Conservation (phyloP, 331 rosid genomes). For the Arachis monticola region DNA sequence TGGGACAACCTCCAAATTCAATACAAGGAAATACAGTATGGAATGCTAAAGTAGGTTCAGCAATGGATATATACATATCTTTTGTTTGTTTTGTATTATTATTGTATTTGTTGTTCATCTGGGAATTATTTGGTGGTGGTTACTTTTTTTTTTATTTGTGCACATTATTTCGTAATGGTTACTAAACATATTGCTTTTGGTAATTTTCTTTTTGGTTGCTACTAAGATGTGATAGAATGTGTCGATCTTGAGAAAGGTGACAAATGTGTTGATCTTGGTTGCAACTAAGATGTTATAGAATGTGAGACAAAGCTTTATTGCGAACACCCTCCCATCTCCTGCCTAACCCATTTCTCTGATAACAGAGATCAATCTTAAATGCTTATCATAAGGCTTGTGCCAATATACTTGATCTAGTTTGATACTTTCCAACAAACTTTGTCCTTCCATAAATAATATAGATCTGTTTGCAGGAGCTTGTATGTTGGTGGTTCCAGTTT, state of each 20-base stretch:
- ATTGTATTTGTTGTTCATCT: slow-evolving; percentile 21
- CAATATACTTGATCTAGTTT: neutral
- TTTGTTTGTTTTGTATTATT: neutral
- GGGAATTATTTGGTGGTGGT: neutral
- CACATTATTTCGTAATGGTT: neutral
- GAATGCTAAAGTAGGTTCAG: slow-evolving; percentile 80
- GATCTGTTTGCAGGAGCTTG: neutral
- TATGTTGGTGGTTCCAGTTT: neutral
- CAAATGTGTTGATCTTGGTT: neutral
- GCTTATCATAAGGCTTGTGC: neutral
- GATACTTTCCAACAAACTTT: neutral
- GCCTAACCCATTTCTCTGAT: too few species aligned
- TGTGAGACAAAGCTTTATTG: too few species aligned
- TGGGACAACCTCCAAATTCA: slow-evolving; percentile 51
- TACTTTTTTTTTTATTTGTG: neutral
- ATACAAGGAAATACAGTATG: slow-evolving; percentile 62
- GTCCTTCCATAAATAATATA: neutral
- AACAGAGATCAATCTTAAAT: neutral
- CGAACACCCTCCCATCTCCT: neutral
- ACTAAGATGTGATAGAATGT: neutral
- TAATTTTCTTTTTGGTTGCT: neutral
- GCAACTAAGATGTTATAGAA: too few species aligned
- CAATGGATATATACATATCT: neutral
- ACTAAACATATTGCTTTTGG: neutral
- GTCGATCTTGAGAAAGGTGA: neutral